phyloP scores from a whole-genome alignment of 257 asterid species.

The Solanum virginianum region DNA sequence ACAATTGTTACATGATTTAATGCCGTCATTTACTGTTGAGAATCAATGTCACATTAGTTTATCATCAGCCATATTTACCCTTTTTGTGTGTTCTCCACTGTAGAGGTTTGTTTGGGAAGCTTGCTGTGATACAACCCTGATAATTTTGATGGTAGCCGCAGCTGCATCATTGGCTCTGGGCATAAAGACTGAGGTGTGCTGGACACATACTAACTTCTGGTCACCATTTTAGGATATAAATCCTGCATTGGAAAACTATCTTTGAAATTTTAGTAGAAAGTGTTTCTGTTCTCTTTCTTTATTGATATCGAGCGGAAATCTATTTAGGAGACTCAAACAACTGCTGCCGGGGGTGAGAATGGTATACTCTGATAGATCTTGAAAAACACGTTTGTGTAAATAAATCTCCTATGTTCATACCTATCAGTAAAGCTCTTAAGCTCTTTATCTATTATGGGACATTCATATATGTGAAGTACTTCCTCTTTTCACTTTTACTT shows the following conservation, averaged over 20 bases:
- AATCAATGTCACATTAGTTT: neutral
- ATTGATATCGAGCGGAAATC: neutral
- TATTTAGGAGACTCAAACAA: neutral
- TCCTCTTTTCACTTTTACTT: neutral
- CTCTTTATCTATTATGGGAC: neutral
- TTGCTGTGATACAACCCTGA: slow-evolving; percentile 78
- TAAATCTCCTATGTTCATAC: neutral
- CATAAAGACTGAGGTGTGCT: slow-evolving; percentile 78
- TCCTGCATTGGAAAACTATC: neutral
- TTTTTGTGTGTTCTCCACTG: slow-evolving; percentile 1
- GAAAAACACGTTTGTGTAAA: neutral
- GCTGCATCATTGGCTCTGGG: slow-evolving; percentile 96
- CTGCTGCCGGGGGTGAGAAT: neutral
- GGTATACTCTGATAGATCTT: neutral
- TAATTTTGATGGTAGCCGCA: slow-evolving; percentile 95
- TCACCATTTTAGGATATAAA: neutral
- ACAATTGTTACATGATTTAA: neutral
- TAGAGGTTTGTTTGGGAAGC: slow-evolving; percentile 94
- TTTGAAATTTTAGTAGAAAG: neutral
- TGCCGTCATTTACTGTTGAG: neutral
- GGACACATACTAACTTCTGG: neutral
- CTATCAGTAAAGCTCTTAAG: neutral
- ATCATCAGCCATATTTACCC: neutral
- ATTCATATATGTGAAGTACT: neutral
- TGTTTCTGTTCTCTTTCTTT: neutral